Base-by-base conservation (phyloP, 2,329 filamentous ascomycete species). In the Colletotrichum sansevieriae region DNA sequence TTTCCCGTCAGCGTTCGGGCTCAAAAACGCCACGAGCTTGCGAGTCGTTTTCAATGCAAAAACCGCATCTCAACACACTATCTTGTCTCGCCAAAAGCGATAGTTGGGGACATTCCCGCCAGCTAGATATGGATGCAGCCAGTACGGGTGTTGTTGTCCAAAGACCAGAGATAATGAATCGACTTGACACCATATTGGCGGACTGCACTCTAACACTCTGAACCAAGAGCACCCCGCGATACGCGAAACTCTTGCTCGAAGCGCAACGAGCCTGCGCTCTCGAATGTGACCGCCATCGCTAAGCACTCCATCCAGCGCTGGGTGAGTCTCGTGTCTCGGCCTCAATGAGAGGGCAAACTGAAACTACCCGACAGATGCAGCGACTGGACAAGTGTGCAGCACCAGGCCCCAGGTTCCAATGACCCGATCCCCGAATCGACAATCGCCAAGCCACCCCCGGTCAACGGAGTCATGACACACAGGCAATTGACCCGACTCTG, bases 11-110 rank as follows among this genome's bases (percentile, higher is more conserved):
- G 37, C 25, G 46, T 47, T 52, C 46, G 63, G 46, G 25, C 41
- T 60, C 6, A 51, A 52, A 66, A 60, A 61, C 62, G 43, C 65
- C 47, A 44, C n/a, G 49, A 56, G 47, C 65, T 68, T 59, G 65
- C 62, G 62, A 65, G 41, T 68, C 65, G 43, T 51, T 33, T 55
- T 68, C 66, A 65, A 65, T 65, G 66, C 66, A 39, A 51, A 56
- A 33, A 41, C 20, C 29, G 25, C 62, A 60, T 15, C 62, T 37
- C 35, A 56, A 22, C 66, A 66, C 66, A 61, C 66, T 55, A 66
- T 56, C 55, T 49, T 22, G 15, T 54, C 43, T 37, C 29, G 37
- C 44, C 25, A 18, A 18, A 7, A 47, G 25, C 33, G 47, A 52
- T 52, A 44, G 56, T 56, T 65, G 63, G 66, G 18, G 18, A 43